Conservation (phyloP, 75 land plant genomes). For the Pinus tabuliformis region DNA sequence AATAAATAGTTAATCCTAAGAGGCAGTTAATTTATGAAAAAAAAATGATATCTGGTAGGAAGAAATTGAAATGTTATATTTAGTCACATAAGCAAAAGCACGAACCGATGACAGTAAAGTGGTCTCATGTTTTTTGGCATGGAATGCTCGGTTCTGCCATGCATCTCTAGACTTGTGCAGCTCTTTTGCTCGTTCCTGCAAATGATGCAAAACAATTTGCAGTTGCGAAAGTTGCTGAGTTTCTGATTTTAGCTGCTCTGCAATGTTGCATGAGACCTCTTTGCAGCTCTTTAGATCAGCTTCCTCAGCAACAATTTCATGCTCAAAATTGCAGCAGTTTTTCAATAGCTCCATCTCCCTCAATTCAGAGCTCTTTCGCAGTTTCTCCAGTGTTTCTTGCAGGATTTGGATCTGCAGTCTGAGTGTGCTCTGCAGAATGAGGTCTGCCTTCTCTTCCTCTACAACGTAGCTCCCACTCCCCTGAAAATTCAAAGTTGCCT, state of each 20-base stretch:
- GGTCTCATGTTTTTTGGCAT: background rate
- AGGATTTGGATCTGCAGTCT: background rate
- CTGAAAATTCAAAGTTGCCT: background rate
- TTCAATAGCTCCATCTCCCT: background rate
- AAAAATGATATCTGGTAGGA: too few relatives aligned
- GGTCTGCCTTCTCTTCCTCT: background rate
- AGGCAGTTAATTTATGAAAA: too few relatives aligned
- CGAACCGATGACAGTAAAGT: too few relatives aligned
- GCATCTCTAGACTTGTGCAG: background rate
- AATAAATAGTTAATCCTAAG: too few relatives aligned
- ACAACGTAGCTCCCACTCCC: background rate
- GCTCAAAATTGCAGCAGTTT: background rate
- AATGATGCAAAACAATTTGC: background rate
- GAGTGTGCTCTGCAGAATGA: background rate
- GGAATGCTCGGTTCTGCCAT: background rate
- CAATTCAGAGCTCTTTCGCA: background rate
- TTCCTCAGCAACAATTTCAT: too few relatives aligned
- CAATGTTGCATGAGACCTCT: background rate
- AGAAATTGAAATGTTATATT: too few relatives aligned
- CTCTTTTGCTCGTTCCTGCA: background rate
- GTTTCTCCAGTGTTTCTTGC: conserved; percentile 1
- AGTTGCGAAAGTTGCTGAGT: background rate
- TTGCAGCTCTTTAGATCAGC: background rate
- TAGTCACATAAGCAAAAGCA: too few relatives aligned
- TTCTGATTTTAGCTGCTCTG: background rate